phyloP scores from a whole-genome alignment of 2,329 filamentous ascomycete genomes.

The Colletotrichum paranaense region DNA sequence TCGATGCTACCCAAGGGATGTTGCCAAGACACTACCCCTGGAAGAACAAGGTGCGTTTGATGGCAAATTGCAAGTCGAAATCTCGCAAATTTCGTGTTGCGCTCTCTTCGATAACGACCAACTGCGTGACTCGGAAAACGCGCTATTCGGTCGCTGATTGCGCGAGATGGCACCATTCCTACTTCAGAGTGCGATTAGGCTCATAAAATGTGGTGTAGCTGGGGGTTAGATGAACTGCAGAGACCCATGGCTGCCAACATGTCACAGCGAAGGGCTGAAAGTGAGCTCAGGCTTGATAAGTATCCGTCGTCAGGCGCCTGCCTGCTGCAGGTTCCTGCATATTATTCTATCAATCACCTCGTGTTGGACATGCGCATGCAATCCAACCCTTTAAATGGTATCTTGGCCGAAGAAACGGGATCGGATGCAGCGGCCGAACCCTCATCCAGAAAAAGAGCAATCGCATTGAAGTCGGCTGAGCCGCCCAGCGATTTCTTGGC shows the following conservation, averaged over 20 bases:
- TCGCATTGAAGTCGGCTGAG: background rate
- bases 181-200: background rate
- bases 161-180: slow-evolving; percentile 17
- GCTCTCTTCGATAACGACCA: background rate
- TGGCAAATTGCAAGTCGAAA: background rate
- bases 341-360: background rate
- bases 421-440: slow-evolving; percentile 12
- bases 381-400: background rate
- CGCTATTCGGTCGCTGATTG: background rate
- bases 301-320: background rate
- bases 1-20: slow-evolving; percentile 15
- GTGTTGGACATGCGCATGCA: slow-evolving; percentile 3
- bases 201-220: background rate
- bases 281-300: background rate
- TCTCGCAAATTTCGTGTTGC: slow-evolving; percentile 5
- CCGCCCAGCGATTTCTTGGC: background rate
- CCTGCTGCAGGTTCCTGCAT: slow-evolving; percentile 14
- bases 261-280: background rate
- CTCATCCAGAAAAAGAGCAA: background rate
- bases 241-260: background rate
- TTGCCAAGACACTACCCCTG: slow-evolving; percentile 17
- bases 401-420: background rate
- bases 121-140: background rate
- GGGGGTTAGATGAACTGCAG: background rate
- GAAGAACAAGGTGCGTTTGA: background rate